Evolutionary conservation across 2,329 filamentous ascomycete genomes (phyloP), one percentile per base, ranked within the genome.

Genomic region (Ophiosphaerella narmari): DNA sequence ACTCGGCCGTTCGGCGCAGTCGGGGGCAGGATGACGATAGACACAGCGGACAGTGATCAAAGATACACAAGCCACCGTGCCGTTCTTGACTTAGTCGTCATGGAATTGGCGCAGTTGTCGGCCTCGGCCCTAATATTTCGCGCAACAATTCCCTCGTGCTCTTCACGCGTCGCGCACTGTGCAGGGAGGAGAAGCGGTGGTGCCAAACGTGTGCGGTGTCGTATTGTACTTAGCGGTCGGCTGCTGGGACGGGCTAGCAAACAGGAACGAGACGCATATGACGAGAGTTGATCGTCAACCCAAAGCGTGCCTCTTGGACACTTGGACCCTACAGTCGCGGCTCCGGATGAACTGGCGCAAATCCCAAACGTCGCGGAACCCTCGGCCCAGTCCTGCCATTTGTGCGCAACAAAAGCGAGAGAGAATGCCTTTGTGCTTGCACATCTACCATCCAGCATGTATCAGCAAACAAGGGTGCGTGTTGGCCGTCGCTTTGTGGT

Each of bases 11-110:
- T 29, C 26, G 26, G 26, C 26, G 26, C 26, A 29, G 26, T 29
- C 26, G 26, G 26, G 26, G 26, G 39, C 40, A 26, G 31, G 52
- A 58, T 39, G 48, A 49, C 53, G 46, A 55, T 42, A 31, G 38
- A 43, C 14, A 24, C 26, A 29, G 26, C 11, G 26, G 5, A 29
- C 11, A 11, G 26, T 29, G 11, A 11, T 29, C 26, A 29, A 48
- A 37, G 26, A 42, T 4, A 13, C 35, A 45, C 41, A 44, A 41
- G 34, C 45, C 31, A 47, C 50, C 14, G 40, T 8, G 29, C 33
- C 26, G 26, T 29, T 29, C 26, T 29, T 29, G 26, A 29, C 7
- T 8, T 29, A 7, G 26, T 29, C 6, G 26, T 29, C 7, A 2
- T 8, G 26, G 26, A 8, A 35, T 24, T 43, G 40, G 36, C 24